Evolutionary conservation across 2,329 filamentous ascomycete genomes (phyloP).

Genomic region (Juglanconis juglandina): DNA sequence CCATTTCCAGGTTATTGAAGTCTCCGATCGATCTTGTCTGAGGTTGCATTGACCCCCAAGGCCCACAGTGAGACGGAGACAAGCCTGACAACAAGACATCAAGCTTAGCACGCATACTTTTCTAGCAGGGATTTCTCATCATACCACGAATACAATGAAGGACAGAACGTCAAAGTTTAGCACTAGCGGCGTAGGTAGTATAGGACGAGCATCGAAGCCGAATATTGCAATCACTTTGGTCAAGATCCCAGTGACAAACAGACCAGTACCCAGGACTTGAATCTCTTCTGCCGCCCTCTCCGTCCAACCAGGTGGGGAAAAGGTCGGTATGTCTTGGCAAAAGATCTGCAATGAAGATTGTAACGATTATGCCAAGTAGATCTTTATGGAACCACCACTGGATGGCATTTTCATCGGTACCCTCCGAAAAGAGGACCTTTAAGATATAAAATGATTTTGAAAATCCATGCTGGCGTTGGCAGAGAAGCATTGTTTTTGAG

Average conservation of each 20-base stretch:
- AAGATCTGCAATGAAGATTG: not conserved
- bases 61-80: not conserved
- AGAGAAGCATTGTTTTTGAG: too few relatives aligned
- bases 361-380: too few relatives aligned
- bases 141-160: not conserved
- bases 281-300: not conserved
- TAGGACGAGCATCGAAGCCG: not conserved
- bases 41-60: not conserved
- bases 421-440: too few relatives aligned
- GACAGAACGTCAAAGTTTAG: not conserved
- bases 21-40: not conserved
- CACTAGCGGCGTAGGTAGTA: not conserved
- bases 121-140: not conserved
- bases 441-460: too few relatives aligned
- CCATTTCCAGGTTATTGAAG: not conserved
- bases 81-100: not conserved
- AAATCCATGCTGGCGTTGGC: too few relatives aligned
- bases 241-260: not conserved
- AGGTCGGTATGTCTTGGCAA: not conserved
- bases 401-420: too few relatives aligned
- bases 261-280: not conserved
- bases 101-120: not conserved
- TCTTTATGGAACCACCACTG: too few relatives aligned
- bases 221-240: not conserved
- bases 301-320: not conserved